These are phyloP conservation scores for Saturnispora diversa DNA, from an alignment of 805 yeast genomes.

Conservation along the genomic window DNA sequence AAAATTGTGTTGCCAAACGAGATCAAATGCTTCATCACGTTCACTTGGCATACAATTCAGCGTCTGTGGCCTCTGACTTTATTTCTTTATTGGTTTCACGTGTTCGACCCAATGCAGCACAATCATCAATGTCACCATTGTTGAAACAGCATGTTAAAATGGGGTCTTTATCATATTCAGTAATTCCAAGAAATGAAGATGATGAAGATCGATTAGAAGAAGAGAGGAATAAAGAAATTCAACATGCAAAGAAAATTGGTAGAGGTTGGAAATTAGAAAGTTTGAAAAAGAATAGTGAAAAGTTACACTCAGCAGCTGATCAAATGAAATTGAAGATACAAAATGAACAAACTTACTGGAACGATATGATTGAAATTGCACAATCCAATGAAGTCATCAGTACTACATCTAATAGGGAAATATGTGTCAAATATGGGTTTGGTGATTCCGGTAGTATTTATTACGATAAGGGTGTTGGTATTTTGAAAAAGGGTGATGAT, in stretches of 20 bases:
- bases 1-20: slow-evolving; percentile 42
- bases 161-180: slow-evolving; percentile 54
- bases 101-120: slow-evolving; percentile 77
- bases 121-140: slow-evolving; percentile 82
- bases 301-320: slow-evolving; percentile 43
- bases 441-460: slow-evolving; percentile 84
- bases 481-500: slow-evolving; percentile 42
- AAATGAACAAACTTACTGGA: slow-evolving; percentile 67
- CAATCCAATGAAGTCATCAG: slow-evolving; percentile 53
- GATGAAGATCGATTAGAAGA: slow-evolving; percentile 15
- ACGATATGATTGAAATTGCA: slow-evolving; percentile 36
- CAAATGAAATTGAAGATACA: slow-evolving; percentile 46
- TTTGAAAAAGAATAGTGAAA: slow-evolving; percentile 44
- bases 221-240: slow-evolving; percentile 17
- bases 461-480: slow-evolving; percentile 66
- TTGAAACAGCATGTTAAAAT: slow-evolving; percentile 64
- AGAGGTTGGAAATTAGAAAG: slow-evolving; percentile 84
- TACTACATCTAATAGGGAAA: slow-evolving; percentile 38
- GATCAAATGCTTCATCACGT: slow-evolving; percentile 45
- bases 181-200: slow-evolving; percentile 14
- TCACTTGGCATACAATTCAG: slow-evolving; percentile 73
- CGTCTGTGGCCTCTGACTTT: slow-evolving; percentile 80
- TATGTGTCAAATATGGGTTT: slow-evolving; percentile 83
- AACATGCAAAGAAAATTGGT: slow-evolving; percentile 31
- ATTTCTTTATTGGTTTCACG: slow-evolving; percentile 76